Conservation (phyloP, 1,139 yeast species). For the Entelexis sorbosivorans region DNA sequence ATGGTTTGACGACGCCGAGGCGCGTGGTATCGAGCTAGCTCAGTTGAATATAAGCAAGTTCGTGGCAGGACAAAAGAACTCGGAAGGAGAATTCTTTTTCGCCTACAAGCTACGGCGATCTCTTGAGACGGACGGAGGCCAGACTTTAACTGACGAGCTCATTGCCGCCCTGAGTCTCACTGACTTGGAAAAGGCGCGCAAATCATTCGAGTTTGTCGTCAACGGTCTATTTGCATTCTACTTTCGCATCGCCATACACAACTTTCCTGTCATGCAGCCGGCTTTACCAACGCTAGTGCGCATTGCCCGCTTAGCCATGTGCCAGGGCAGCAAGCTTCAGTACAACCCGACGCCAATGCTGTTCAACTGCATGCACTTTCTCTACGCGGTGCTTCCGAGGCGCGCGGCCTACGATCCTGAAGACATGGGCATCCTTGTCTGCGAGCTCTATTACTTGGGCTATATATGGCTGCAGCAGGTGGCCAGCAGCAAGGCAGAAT, state of each 20-base stretch:
- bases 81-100: conserved; percentile 13
- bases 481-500: not conserved
- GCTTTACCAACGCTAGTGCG: conserved; percentile 6
- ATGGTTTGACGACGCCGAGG: conserved; percentile 5
- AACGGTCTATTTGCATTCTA: conserved; percentile 8
- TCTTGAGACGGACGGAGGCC: conserved; percentile 9
- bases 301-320: not conserved
- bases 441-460: not conserved
- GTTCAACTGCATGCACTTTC: not conserved
- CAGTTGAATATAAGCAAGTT: conserved; percentile 4
- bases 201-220: conserved; percentile 9
- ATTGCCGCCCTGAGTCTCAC: conserved; percentile 6
- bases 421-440: not conserved
- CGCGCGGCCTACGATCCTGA: not conserved
- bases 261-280: not conserved
- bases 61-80: not conserved
- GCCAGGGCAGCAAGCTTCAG: not conserved
- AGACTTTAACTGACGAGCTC: conserved; percentile 9
- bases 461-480: conserved; percentile 3
- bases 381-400: not conserved
- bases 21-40: conserved; percentile 1
- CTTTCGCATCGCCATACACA: conserved; percentile 1
- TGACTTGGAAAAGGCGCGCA: not conserved
- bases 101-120: conserved; percentile 17
- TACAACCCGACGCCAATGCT: conserved; percentile 4